A percentile compares a stretch with the other conserved stretches of the same genome.
These are phyloP conservation scores for Acorus calamus DNA, from an alignment of 106 monocot species.

Conservation along the genomic window DNA sequence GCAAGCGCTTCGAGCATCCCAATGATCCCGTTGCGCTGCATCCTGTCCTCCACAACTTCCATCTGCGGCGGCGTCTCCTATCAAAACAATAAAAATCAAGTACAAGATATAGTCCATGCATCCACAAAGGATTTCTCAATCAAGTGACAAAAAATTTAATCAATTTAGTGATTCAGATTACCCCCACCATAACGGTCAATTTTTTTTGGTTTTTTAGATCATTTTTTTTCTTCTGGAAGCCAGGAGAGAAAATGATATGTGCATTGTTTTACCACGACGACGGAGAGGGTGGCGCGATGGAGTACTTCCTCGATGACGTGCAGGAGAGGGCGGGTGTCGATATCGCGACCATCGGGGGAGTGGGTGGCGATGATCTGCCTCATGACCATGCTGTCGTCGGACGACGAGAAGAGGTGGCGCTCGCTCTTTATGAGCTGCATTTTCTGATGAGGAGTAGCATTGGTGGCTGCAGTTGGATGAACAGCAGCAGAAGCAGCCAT, in stretches of 20 bases:
- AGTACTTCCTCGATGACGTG: constrained; percentile 52
- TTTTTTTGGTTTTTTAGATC: not conserved
- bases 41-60: constrained; percentile 31
- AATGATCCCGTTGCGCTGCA: constrained; percentile 3
- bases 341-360: constrained; percentile 51
- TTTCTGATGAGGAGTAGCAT: constrained; percentile 21
- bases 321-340: constrained; percentile 45
- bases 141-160: too few relatives aligned
- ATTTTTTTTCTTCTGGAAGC: not conserved
- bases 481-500: too few relatives aligned
- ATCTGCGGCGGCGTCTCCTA: constrained; percentile 23
- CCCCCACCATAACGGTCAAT: too few relatives aligned
- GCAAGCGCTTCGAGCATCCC: constrained; percentile 46
- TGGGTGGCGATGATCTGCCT: constrained; percentile 69
- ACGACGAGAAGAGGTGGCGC: constrained; percentile 53
- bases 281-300: constrained; percentile 36
- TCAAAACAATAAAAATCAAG: not conserved
- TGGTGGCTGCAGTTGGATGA: not conserved
- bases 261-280: constrained; percentile 20
- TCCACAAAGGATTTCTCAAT: too few relatives aligned
- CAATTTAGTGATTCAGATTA: too few relatives aligned
- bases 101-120: not conserved
- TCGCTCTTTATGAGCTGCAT: constrained; percentile 40
- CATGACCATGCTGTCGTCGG: constrained; percentile 49
- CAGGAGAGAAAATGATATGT: too few relatives aligned